Base-by-base conservation (phyloP, 805 yeast species). In the Kuraishia hungarica region DNA sequence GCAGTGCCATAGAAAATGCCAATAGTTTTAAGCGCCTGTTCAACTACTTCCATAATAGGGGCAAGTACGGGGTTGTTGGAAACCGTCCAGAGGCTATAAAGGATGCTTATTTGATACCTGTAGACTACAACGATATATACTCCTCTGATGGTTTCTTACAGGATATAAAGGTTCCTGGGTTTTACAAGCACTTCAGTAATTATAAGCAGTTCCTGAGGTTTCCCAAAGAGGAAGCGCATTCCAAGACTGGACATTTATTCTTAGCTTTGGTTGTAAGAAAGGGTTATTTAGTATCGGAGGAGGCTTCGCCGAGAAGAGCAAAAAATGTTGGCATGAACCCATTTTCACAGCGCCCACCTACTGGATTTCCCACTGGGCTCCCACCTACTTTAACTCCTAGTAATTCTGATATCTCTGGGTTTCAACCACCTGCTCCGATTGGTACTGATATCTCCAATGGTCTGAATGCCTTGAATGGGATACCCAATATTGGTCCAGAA, bases 61-160 rank as follows among this genome's bases (percentile, higher is more conserved):
- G 66, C 28, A 81, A 81, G 63, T 81, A 79, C 53, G 92, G 90
- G 1, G 90, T 85, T 19, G 70, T 86, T 50, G 76, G 80, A 13
- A 73, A 71, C 20, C 72, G 72, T 53, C 79, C 81, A 0, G 58
- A 65, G 8, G 72, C 74, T 60, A 84, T 83, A 47, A 85, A 84
- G 61, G 92, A 86, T 66, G 77, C 86, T 8, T 86, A 86, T 64
- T 58, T 86, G 54, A 66, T 84, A 28, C 76, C 84, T 1, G 54
- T 78, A 21, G 20, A 48, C 17, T 35, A 35, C 11, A 35, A 35
- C 11, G 43, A 35, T 8, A 24, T 23, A 23, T 23, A 48, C 19
- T 3, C 5, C 22, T 51, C 57, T 21, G 58, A 58, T 15, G 58
- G 56, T 22, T 56, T 56, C 28, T 55, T 58, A 55, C 47, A 51